phyloP scores from a whole-genome alignment of 352 stramenopile genomes.

The Phytophthora niederhauseri region DNA sequence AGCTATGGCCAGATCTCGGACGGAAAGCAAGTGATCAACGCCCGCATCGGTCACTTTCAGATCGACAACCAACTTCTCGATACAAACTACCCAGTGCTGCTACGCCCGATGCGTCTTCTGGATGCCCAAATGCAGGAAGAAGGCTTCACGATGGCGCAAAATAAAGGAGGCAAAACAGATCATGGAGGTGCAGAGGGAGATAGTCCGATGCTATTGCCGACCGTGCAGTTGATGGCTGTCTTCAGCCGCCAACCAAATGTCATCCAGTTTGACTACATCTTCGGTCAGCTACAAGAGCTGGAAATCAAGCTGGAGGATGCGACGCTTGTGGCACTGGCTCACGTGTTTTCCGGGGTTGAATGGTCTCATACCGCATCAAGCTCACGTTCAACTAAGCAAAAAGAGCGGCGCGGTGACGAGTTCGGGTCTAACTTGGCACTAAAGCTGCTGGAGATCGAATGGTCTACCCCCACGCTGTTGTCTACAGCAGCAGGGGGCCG shows the following conservation, averaged over 20 bases:
- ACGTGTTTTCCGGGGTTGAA: constrained; percentile 77
- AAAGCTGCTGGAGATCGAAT: constrained; percentile 61
- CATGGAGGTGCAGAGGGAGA: constrained; percentile 15
- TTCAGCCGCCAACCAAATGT: constrained; percentile 66
- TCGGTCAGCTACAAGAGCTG: constrained; percentile 86
- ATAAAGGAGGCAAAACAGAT: constrained; percentile 26
- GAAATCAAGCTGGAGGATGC: constrained; percentile 88
- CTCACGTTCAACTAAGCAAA: constrained; percentile 33
- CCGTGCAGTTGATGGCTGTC: constrained; percentile 83
- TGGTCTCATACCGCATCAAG: constrained; percentile 49
- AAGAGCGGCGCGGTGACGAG: constrained; percentile 18
- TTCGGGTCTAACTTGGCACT: constrained; percentile 60
- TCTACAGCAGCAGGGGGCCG: constrained; percentile 37
- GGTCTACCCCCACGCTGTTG: constrained; percentile 54
- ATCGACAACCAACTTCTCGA: constrained; percentile 88
- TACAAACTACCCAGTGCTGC: constrained; percentile 83
- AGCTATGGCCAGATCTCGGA: constrained; percentile 76
- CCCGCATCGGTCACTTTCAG: constrained; percentile 78
- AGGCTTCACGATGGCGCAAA: constrained; percentile 32
- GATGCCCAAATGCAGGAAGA: constrained; percentile 77
- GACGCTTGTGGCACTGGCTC: constrained; percentile 70
- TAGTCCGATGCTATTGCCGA: constrained; percentile 62
- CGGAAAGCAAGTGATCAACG: constrained; percentile 79
- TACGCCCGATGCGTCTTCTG: constrained; percentile 70
- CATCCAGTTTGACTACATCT: constrained; percentile 89